phyloP scores from a whole-genome alignment of 2,329 filamentous ascomycete genomes.

The Talaromyces sp. region DNA sequence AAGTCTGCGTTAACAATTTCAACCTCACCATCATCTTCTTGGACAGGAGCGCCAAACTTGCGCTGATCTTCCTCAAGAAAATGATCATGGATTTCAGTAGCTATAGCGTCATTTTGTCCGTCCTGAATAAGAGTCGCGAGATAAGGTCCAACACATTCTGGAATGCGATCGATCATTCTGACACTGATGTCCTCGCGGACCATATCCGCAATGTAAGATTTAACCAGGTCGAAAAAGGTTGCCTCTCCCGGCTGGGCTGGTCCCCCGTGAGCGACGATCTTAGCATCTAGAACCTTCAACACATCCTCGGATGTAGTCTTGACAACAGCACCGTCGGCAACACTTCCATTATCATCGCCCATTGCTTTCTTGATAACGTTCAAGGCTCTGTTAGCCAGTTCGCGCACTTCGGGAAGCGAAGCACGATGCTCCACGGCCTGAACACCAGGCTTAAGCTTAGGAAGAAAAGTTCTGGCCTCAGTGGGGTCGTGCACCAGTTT shows the following conservation, averaged over 20 bases:
- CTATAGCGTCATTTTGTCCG: constrained; percentile 59
- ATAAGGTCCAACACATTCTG: constrained; percentile 66
- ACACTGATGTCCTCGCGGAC: constrained; percentile 83
- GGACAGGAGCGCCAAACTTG: constrained; percentile 76
- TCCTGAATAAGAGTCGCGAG: constrained; percentile 64
- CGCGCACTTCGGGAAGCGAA: constrained; percentile 89
- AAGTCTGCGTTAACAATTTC: constrained; percentile 98
- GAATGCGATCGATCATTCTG: constrained; percentile 69
- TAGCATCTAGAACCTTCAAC: constrained; percentile 64
- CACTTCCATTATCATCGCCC: constrained; percentile 56
- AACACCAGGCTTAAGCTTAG: constrained; percentile 89
- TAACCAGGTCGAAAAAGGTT: constrained; percentile 60
- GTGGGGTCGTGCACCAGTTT: constrained; percentile 95
- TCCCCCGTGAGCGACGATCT: constrained; percentile 66
- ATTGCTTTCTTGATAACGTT: constrained; percentile 91
- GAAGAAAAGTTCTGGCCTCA: constrained; percentile 90
- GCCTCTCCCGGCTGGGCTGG: constrained; percentile 58
- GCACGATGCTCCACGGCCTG: constrained; percentile 82
- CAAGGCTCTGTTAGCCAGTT: constrained; percentile 76
- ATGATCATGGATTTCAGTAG: constrained; percentile 67
- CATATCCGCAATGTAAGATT: constrained; percentile 74
- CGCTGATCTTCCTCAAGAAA: constrained; percentile 81
- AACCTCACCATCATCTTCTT: constrained; percentile 84
- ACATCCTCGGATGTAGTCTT: constrained; percentile 67
- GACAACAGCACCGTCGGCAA: constrained; percentile 51